Percentiles rank a stretch among this genome's conserved stretches.
These are phyloP conservation scores for Tricholoma matsutake DNA, from an alignment of 768 basidiomycete species.

Conservation along the genomic window DNA sequence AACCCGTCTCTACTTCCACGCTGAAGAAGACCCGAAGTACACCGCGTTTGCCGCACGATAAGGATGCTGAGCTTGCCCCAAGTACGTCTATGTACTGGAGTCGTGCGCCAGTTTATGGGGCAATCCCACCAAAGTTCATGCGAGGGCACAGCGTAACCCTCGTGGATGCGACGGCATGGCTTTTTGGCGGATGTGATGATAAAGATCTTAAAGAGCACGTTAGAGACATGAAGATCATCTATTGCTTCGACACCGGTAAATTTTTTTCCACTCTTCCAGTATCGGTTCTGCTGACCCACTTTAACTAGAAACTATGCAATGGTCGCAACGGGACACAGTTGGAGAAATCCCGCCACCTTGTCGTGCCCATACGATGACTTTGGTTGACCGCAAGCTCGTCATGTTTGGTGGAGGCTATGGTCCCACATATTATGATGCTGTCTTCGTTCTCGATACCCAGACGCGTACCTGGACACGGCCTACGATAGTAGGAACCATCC, in stretches of 20 bases:
- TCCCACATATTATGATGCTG: slow-evolving; percentile 74
- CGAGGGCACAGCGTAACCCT: slow-evolving; percentile 84
- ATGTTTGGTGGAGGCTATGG: slow-evolving; percentile 88
- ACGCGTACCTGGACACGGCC: slow-evolving; percentile 65
- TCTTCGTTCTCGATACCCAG: slow-evolving; percentile 80
- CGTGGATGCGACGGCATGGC: slow-evolving; percentile 79
- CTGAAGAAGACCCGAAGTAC: slow-evolving; percentile 40
- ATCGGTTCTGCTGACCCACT: neutral
- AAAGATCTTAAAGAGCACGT: slow-evolving; percentile 68
- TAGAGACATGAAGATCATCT: slow-evolving; percentile 74
- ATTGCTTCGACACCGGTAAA: slow-evolving; percentile 82
- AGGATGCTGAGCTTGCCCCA: slow-evolving; percentile 56
- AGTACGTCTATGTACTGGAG: slow-evolving; percentile 86
- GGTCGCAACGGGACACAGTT: slow-evolving; percentile 72
- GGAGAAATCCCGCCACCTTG: slow-evolving; percentile 84
- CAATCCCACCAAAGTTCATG: slow-evolving; percentile 62
- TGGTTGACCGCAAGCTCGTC: slow-evolving; percentile 76
- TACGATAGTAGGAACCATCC: slow-evolving; percentile 34
- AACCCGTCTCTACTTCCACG: slow-evolving; percentile 13
- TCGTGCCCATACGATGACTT: slow-evolving; percentile 84
- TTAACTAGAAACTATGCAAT: slow-evolving; percentile 77
- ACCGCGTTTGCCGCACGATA: slow-evolving; percentile 61
- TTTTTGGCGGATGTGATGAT: slow-evolving; percentile 89
- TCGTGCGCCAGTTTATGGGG: slow-evolving; percentile 74
- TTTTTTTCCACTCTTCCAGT: neutral